phyloP scores from a whole-genome alignment of 306 rosid genomes.

The Citrullus amarus region DNA sequence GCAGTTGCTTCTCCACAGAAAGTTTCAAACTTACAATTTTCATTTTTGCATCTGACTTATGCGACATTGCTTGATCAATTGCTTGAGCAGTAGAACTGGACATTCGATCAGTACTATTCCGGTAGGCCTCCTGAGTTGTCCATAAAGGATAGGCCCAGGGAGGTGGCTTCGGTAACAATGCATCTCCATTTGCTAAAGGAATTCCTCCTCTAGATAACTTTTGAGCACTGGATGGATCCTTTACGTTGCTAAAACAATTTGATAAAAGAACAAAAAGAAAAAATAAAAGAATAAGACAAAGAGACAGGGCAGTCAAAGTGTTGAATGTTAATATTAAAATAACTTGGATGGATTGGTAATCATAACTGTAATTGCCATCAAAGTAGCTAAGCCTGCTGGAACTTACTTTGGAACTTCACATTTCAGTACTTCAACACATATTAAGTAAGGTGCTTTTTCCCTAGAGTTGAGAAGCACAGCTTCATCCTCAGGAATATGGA shows the following conservation, averaged over 20 bases:
- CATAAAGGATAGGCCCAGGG: slow-evolving; percentile 98
- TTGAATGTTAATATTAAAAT: neutral
- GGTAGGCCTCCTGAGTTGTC: slow-evolving; percentile 93
- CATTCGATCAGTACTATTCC: slow-evolving; percentile 97
- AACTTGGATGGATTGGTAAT: neutral
- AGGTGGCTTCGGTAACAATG: slow-evolving; percentile 80
- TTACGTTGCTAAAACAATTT: slow-evolving; percentile 51
- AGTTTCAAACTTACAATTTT: slow-evolving; percentile 55
- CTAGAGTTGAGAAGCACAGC: slow-evolving; percentile 96
- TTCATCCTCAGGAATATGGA: slow-evolving; percentile 94
- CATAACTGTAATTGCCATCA: neutral
- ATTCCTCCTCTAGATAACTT: slow-evolving; percentile 94
- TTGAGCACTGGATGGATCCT: slow-evolving; percentile 63
- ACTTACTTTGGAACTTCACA: slow-evolving; percentile 79
- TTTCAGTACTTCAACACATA: slow-evolving; percentile 79
- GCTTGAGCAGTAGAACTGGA: slow-evolving; percentile 95
- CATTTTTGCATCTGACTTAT: slow-evolving; percentile 50
- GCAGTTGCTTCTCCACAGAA: slow-evolving; percentile 37
- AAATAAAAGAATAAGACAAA: neutral
- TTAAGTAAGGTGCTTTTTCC: slow-evolving; percentile 95
- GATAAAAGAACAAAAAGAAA: neutral
- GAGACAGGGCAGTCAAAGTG: slow-evolving; percentile 6
- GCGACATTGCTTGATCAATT: slow-evolving; percentile 97
- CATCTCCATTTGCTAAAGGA: slow-evolving; percentile 97
- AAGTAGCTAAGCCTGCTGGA: neutral